A percentile compares a stretch with the other conserved stretches of the same genome.
Evolutionary conservation across 2,329 filamentous ascomycete genomes (phyloP).

Genomic region (Sclerotinia glacialis): DNA sequence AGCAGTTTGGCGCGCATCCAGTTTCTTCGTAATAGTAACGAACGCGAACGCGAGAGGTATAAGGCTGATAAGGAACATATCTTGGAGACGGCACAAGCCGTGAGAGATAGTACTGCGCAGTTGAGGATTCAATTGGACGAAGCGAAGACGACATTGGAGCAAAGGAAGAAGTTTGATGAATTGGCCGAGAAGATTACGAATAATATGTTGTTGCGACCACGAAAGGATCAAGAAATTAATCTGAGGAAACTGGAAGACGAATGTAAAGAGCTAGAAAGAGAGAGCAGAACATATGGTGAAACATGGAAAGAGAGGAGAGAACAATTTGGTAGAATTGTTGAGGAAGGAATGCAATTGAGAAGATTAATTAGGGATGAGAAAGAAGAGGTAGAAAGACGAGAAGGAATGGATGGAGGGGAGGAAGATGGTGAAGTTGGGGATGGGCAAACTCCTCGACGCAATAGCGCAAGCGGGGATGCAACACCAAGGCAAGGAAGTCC

Average conservation of each 20-base stretch:
- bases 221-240: constrained; percentile 78
- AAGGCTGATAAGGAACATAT: constrained; percentile 77
- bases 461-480: constrained; percentile 47
- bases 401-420: constrained; percentile 67
- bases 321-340: constrained; percentile 85
- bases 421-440: constrained; percentile 60
- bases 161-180: constrained; percentile 84
- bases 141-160: constrained; percentile 69
- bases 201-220: constrained; percentile 73
- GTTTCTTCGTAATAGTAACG: constrained; percentile 80
- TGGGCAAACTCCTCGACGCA: constrained; percentile 52
- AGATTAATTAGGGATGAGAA: constrained; percentile 91
- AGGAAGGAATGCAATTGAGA: constrained; percentile 83
- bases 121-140: constrained; percentile 74
- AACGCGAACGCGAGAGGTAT: constrained; percentile 79
- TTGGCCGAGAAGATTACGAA: constrained; percentile 82
- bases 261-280: constrained; percentile 80
- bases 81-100: constrained; percentile 70
- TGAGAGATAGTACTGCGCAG: constrained; percentile 70
- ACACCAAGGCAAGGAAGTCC: constrained; percentile 51
- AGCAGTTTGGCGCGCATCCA: constrained; percentile 84
- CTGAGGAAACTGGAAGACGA: constrained; percentile 82
- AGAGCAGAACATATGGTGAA: constrained; percentile 75
- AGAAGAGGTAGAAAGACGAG: constrained; percentile 84
- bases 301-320: constrained; percentile 83